Evolutionary conservation across 805 yeast genomes (phyloP), one percentile per base, ranked within the genome.

Genomic region (Saturnispora quitensis): DNA sequence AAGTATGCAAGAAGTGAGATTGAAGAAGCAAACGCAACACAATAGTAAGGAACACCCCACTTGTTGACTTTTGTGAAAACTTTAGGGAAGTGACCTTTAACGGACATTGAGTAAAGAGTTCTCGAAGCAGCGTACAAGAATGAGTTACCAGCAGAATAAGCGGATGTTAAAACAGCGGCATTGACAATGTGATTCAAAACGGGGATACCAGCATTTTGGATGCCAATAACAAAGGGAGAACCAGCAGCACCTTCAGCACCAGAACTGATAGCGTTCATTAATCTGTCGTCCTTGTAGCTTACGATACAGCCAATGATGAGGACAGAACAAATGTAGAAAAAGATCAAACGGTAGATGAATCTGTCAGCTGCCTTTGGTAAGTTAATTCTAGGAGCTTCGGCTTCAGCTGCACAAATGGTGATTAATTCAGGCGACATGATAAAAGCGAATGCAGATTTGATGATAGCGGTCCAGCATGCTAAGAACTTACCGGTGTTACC

Each of bases 211-310:
- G 88, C 86, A 58, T 74, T 76, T 60, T 79, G 79, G 61, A 88
- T 83, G 50, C 95, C 96, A 63, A 87, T 82, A 50, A 87, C 91
- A 61, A 86, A 89, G 34, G 96, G 96, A 15, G 95, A 85, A 20
- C 91, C 91, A 45, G 83, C 78, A 5, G 95, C 93, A 56, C 81
- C 78, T 13, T 71, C 58, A 13, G 65, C 55, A 58, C 81, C 83
- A 36, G 71, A 68, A n/a, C 69, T 72, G 58, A 76, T 66, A 17
- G 77, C 78, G 45, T 58, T 58, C 58, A 77, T 67, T 48, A 75
- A 67, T 53, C 70, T 63, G 42, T 62, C 63, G 58, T 74, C 76
- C 35, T 64, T 68, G 18, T 68, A 67, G 44, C 71, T 65, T 48
- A 74, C 81, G 59, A 76, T 70, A 71, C 75, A 73, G 54, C 81